Percentiles rank a stretch among this genome's conserved stretches.
phyloP scores from a whole-genome alignment of 129 eudicot genomes.

The Sambucus nigra region DNA sequence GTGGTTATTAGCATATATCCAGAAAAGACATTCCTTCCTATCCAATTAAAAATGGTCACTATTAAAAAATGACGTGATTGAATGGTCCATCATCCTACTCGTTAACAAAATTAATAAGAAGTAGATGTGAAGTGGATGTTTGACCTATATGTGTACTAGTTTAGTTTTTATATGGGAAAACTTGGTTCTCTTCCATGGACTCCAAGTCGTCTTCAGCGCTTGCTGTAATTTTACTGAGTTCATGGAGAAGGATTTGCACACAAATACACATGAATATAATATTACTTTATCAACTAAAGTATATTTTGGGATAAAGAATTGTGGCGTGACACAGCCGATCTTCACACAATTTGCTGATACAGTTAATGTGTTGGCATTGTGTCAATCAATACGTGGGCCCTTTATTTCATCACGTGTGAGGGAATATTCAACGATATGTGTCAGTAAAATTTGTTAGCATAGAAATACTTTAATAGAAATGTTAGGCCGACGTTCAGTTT shows the following conservation, averaged over 20 bases:
- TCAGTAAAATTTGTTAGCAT: no score
- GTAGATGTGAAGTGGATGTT: conserved; percentile 3
- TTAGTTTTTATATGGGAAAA: background rate
- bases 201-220: background rate
- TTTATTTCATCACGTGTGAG: no score
- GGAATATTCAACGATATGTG: no score
- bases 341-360: no score
- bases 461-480: no score
- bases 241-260: background rate
- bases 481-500: no score
- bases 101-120: conserved; percentile 9
- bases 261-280: background rate
- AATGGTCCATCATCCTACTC: background rate
- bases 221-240: background rate
- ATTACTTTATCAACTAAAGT: no score
- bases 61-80: background rate
- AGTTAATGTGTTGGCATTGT: no score
- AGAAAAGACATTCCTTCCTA: conserved; percentile 7
- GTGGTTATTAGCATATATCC: background rate
- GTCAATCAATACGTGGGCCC: no score
- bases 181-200: background rate
- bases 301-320: no score
- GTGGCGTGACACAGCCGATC: no score
- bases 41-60: no score
- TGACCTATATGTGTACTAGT: conserved; percentile 2